Base-by-base conservation (phyloP, 441 rosid species). In the Pelargonium fulgidum region DNA sequence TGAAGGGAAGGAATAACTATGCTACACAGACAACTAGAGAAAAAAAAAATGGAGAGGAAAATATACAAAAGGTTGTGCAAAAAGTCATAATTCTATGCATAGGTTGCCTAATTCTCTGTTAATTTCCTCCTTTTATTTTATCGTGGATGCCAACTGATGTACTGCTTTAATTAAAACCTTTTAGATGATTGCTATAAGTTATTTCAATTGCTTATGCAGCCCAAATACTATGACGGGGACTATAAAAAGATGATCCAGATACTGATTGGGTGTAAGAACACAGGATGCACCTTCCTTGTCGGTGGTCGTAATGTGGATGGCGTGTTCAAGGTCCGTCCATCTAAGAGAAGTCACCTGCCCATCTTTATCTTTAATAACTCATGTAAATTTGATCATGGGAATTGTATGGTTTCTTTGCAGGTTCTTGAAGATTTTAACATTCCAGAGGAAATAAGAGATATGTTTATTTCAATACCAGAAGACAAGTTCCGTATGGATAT, bases 251-350 rank as follows among this genome's bases (percentile, higher is more conserved):
- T 93, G 97, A 41, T 87, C 64, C 87, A 88, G 73, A 72, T 82
- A 64, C 89, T 93, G 41, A 68, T 67, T 54, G 84, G 78, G 70
- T 91, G 96, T 85, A 86, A 88, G 77, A 78, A 68, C 71, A 86
- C 85, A 29, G 96, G 96, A 72, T 87, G 97, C 85, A 81, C 75
- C 65, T 89, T 93, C 73, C 84, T 89, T 66, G 97, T 93, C 45
- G 97, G 86, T 52, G 95, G 97, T 63, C 93, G 99, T 41, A 75
- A 75, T 54, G 83, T 89, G 5, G 86, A 89, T 79, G 99, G 95
- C n/a, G 80, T 81, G 66, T 91, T 87, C 65, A 89, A 85, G 95
- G 96, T 88, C 16, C 66, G 79, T 65, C 33, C 7, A 48, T 63
- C 29, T 63, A 56, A 22, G 33, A 6, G 59, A 69, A 64, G 33